Evolutionary conservation across 768 basidiomycete species (phyloP), one percentile per base, ranked within the genome.

Genomic region (Sistotremastrum suecicum): DNA sequence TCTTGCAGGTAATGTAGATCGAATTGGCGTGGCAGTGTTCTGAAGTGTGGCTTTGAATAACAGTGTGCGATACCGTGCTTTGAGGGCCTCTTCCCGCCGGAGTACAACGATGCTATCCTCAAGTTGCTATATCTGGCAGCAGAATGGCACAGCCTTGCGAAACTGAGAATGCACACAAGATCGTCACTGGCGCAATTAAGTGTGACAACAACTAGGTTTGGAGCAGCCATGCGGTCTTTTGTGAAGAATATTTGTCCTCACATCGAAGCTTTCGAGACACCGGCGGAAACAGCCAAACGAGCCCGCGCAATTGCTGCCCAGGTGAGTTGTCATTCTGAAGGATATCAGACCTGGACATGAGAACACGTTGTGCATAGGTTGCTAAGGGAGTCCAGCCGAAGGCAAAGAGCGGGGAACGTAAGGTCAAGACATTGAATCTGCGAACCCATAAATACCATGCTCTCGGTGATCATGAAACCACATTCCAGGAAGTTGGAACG

Each of bases 121-220:
- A 57, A 64, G 29, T 48, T 69, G 0, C 51, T 71, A 1, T 72
- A 61, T 48, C 39, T 46, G 7, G 45, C 62, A 3, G 59, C 57
- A 0, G 51, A 56, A 8, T 69, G 66, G 68, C 69, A 69, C 51
- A 59, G 56, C 0, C 53, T 62, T 7, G 66, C 64, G 2, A 71
- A 71, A 47, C 55, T 70, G 1, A 57, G 61, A 6, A 42, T 68
- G 44, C 69, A 70, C 44, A 66, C 63, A 0, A 57, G 63, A 1
- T 29, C 54, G 0, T 53, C 59, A 0, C 54, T 66, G 0, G 1
- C 7, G 0, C 20, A 45, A 1, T 52, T 67, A 0, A 46, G 60
- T 1, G 12, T 49, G 0, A 42, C 36, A 0, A 63, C 58, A 0
- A 44, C 38, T 1, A 20, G 20, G 0, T 46, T 65, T 3, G 54